phyloP scores from a whole-genome alignment of 176 grass and related monocot genomes.

The Lolium multiflorum region DNA sequence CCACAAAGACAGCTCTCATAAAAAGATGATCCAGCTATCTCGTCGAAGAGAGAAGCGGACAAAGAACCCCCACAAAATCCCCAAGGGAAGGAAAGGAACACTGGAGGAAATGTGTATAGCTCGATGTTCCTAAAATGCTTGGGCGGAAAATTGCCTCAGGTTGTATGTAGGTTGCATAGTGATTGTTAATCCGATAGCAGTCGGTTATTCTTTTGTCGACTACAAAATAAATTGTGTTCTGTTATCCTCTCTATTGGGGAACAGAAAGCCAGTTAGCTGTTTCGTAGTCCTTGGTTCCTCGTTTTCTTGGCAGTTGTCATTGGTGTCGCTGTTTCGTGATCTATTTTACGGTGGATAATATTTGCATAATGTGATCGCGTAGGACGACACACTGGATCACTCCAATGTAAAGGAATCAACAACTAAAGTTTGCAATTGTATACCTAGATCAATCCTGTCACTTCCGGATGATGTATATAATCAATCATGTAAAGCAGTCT shows the following conservation, averaged over 20 bases:
- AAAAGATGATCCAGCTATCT: conserved; percentile 30
- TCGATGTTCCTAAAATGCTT: conserved; percentile 47
- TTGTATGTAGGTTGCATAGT: conserved; percentile 58
- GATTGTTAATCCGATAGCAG: conserved; percentile 43
- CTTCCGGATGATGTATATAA: background rate
- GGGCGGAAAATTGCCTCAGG: conserved; percentile 46
- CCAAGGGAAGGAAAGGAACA: conserved; percentile 31
- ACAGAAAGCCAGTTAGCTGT: conserved; percentile 7
- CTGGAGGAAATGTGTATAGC: conserved; percentile 44
- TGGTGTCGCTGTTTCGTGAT: background rate
- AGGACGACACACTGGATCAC: background rate
- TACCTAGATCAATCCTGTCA: background rate
- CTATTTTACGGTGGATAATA: background rate
- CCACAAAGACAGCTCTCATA: conserved; percentile 27
- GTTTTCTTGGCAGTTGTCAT: background rate
- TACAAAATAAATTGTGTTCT: conserved; percentile 38
- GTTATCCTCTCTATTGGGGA: conserved; percentile 35
- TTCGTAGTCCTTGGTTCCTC: conserved; percentile 10
- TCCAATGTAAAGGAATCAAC: background rate
- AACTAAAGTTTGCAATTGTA: background rate
- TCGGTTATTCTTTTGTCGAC: conserved; percentile 53
- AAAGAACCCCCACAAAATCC: conserved; percentile 13
- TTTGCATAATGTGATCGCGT: background rate
- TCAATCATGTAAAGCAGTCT: background rate
- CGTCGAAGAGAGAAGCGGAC: conserved; percentile 35